These are phyloP conservation scores for Aegilops tauschii DNA, from an alignment of 176 grass and related monocot species.

Conservation along the genomic window DNA sequence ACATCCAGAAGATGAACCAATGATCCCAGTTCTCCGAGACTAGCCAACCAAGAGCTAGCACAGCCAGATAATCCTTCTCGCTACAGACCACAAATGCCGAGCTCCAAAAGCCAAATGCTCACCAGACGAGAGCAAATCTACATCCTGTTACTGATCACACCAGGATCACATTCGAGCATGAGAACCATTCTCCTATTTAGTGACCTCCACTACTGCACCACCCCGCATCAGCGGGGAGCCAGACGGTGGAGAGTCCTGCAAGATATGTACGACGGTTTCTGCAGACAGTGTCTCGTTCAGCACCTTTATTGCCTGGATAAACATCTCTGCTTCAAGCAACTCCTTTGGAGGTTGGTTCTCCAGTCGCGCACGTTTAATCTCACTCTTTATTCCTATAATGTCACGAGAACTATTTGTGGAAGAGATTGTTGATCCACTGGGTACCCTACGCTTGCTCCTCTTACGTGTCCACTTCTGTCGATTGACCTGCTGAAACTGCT, in stretches of 20 bases:
- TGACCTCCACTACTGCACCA: not conserved
- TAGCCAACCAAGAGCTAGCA: not conserved
- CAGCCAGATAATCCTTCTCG: not conserved
- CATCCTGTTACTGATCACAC: not conserved
- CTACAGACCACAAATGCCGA: not conserved
- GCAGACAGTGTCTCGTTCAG: not conserved
- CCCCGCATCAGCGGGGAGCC: not conserved
- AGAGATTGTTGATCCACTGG: slow-evolving; percentile 26
- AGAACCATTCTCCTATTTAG: not conserved
- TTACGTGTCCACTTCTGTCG: slow-evolving; percentile 42
- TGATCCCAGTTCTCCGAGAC: not conserved
- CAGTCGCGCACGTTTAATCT: not conserved
- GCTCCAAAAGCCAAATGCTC: not conserved
- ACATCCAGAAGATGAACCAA: not conserved
- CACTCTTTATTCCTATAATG: not conserved
- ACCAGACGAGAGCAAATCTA: not conserved
- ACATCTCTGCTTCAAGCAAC: not conserved
- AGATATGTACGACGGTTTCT: not conserved
- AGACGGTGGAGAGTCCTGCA: not conserved
- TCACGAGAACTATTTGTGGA: slow-evolving; percentile 24
- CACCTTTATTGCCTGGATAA: not conserved
- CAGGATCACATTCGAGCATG: not conserved
- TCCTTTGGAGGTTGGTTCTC: not conserved
- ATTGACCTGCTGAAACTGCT: slow-evolving; percentile 47
- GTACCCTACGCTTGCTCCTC: slow-evolving; percentile 15